These are phyloP conservation scores for Pogostemon cablin DNA, from an alignment of 257 asterid species.

Conservation along the genomic window DNA sequence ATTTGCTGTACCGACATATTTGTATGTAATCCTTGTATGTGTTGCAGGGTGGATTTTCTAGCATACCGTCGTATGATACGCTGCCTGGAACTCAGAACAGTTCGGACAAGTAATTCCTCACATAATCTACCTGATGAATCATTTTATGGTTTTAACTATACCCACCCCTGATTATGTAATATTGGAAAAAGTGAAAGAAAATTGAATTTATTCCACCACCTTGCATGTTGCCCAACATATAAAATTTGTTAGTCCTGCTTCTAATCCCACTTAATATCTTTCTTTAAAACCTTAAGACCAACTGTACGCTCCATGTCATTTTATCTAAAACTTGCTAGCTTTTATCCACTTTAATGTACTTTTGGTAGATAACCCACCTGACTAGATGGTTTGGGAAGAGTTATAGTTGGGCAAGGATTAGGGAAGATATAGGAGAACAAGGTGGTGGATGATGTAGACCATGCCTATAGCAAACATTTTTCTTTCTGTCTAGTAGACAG, in stretches of 20 bases:
- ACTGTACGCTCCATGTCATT: neutral
- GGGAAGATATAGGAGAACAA: neutral
- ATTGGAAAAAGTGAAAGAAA: neutral
- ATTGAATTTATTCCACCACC: neutral
- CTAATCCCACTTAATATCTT: no score
- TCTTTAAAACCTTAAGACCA: neutral
- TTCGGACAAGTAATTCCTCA: constrained; percentile 60
- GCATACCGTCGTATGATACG: constrained; percentile 65
- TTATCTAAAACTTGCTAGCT: neutral
- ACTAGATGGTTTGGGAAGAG: neutral
- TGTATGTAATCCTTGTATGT: constrained; percentile 23
- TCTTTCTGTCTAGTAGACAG: no score
- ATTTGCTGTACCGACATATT: constrained; percentile 9
- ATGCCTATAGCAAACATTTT: no score
- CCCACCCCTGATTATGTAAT: neutral
- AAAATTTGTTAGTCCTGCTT: no score
- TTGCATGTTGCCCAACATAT: no score
- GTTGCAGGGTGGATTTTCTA: constrained; percentile 77
- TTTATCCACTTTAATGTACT: neutral
- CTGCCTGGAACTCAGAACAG: constrained; percentile 61
- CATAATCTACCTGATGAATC: neutral
- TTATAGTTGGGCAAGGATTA: neutral
- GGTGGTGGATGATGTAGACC: neutral
- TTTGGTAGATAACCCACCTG: neutral
- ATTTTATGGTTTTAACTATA: neutral